These are phyloP conservation scores for Phialophora tarda DNA, from an alignment of 2,329 filamentous ascomycete species.

Conservation along the genomic window DNA sequence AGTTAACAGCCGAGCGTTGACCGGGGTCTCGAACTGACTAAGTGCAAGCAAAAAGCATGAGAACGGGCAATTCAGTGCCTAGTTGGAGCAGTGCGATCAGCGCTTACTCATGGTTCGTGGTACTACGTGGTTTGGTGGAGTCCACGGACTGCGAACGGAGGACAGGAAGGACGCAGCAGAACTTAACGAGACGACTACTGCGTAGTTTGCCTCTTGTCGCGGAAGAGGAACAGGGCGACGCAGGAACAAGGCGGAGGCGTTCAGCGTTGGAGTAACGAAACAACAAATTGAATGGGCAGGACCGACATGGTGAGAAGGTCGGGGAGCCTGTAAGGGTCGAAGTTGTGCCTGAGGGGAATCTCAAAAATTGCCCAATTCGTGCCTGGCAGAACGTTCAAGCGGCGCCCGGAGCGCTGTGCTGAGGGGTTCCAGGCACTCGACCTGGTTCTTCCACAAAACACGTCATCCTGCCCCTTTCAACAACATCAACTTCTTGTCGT, in stretches of 20 bases:
- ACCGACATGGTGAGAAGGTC: neutral
- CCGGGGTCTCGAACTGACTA: neutral
- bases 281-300: neutral
- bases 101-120: constrained; percentile 7
- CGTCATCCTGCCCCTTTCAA: constrained; percentile 4
- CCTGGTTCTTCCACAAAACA: neutral
- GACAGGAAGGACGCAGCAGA: neutral
- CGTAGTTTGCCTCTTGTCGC: neutral
- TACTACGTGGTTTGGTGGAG: neutral
- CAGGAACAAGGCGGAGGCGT: neutral
- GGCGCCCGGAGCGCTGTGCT: neutral
- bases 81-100: constrained; percentile 2
- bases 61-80: neutral
- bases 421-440: neutral
- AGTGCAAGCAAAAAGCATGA: neutral
- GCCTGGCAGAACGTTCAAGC: constrained; percentile 9
- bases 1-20: neutral
- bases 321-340: neutral
- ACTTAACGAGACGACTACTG: neutral
- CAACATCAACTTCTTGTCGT: neutral
- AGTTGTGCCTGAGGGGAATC: neutral
- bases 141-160: neutral
- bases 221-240: neutral
- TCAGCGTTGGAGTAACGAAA: neutral
- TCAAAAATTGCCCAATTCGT: neutral